These are phyloP conservation scores for Cryptosporidium muris DNA, from an alignment of 169 alveolate genomes.

Conservation along the genomic window DNA sequence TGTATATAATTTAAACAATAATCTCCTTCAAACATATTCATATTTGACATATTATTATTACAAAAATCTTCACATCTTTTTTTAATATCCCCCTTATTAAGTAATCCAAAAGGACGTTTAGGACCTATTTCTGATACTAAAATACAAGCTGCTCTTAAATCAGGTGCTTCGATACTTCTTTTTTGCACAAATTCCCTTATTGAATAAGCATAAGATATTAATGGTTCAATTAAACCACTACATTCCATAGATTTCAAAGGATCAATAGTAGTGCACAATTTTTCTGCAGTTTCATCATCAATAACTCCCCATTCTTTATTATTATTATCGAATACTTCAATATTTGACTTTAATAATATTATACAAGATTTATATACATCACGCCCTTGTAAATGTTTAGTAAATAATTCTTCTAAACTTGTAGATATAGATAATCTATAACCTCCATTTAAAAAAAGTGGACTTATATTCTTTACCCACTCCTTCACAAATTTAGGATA, in stretches of 20 bases:
- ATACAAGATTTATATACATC: conserved; percentile 23
- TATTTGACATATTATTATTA: background rate
- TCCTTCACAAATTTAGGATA: conserved; percentile 4
- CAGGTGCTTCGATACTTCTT: background rate
- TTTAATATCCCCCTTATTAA: conserved; percentile 26
- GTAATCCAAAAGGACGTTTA: conserved; percentile 48
- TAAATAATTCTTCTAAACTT: background rate
- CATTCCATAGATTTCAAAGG: conserved; percentile 71
- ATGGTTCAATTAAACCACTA: conserved; percentile 31
- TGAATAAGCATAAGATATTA: conserved; percentile 46
- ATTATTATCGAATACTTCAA: background rate
- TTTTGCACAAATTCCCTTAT: conserved; percentile 15
- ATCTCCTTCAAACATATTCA: conserved; percentile 8
- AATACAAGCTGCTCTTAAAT: conserved; percentile 56
- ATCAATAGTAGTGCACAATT: conserved; percentile 28
- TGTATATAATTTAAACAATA: conserved; percentile 27
- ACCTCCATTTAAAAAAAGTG: background rate
- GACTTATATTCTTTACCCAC: conserved; percentile 3
- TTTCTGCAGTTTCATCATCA: conserved; percentile 25
- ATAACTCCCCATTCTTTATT: background rate
- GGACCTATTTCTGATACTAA: conserved; percentile 48
- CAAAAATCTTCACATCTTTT: conserved; percentile 44
- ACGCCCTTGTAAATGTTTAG: background rate
- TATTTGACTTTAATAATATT: background rate
- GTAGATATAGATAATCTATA: background rate